phyloP scores from a whole-genome alignment of 1,284 basidiomycete genomes.

The Cryptococcus maquisensis region DNA sequence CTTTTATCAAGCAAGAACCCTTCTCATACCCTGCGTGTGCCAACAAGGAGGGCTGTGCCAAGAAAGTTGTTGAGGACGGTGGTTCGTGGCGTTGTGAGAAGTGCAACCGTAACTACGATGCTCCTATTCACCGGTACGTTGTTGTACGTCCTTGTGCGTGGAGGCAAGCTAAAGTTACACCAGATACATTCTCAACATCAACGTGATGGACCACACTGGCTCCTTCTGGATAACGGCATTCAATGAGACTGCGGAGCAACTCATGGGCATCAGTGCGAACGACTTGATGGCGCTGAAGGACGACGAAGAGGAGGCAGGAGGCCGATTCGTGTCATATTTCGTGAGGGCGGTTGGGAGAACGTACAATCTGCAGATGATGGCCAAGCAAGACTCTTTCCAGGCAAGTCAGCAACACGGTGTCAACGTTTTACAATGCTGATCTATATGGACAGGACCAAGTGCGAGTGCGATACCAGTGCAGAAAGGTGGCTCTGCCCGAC shows the following conservation, averaged over 20 bases:
- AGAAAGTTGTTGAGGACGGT: conserved; percentile 75
- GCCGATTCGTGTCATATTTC: conserved; percentile 61
- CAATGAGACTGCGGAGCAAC: conserved; percentile 78
- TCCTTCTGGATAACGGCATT: conserved; percentile 94
- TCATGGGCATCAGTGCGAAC: conserved; percentile 78
- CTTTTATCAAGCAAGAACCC: conserved; percentile 83
- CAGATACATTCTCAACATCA: conserved; percentile 86
- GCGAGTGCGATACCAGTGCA: conserved; percentile 76
- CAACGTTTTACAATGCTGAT: background rate
- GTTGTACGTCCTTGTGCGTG: background rate
- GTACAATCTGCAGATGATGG: conserved; percentile 81
- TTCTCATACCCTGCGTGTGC: conserved; percentile 89
- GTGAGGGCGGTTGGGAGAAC: conserved; percentile 64
- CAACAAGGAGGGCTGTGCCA: conserved; percentile 69
- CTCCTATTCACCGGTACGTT: conserved; percentile 75
- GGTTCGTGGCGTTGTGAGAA: conserved; percentile 89
- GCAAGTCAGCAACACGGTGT: conserved; percentile 51
- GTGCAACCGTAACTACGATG: conserved; percentile 69
- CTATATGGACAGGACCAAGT: conserved; percentile 58
- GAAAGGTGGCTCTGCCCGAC: conserved; percentile 63
- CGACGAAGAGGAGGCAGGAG: conserved; percentile 62
- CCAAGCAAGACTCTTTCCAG: conserved; percentile 81
- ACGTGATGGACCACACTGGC: conserved; percentile 81
- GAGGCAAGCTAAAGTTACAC: background rate
- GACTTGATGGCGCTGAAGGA: conserved; percentile 72